These are phyloP conservation scores for Chytriomyces hyalinus DNA, from an alignment of 192 early-diverging fungal species.

Conservation along the genomic window DNA sequence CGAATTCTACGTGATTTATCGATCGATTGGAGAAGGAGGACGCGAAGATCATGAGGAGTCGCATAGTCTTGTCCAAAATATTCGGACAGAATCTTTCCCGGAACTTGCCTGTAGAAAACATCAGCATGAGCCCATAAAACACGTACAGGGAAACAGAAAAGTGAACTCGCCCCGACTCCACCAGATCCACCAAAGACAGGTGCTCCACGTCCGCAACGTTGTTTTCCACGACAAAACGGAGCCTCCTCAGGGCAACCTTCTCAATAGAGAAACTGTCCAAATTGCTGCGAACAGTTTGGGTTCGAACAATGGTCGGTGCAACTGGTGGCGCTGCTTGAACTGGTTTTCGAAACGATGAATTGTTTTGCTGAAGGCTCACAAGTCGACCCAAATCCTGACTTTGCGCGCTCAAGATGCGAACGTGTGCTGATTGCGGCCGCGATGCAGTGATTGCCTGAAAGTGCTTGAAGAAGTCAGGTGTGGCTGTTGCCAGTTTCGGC, in stretches of 20 bases:
- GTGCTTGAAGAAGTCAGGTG: not conserved
- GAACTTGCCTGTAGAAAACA: constrained; percentile 38
- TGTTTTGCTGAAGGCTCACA: not conserved
- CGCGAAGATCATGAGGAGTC: constrained; percentile 44
- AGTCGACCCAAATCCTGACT: not conserved
- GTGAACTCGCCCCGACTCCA: constrained; percentile 44
- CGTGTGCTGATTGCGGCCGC: not conserved
- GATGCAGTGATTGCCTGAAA: too few species aligned
- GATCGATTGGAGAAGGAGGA: constrained; percentile 53
- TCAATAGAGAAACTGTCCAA: constrained; percentile 49
- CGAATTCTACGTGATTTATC: constrained; percentile 37
- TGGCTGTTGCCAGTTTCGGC: not conserved
- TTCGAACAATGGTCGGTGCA: constrained; percentile 28
- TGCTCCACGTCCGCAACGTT: constrained; percentile 49
- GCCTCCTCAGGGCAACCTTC: constrained; percentile 50
- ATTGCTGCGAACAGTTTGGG: constrained; percentile 45
- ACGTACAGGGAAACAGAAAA: not conserved
- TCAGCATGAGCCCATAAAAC: not conserved
- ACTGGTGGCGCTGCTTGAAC: constrained; percentile 15
- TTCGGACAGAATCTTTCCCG: constrained; percentile 29
- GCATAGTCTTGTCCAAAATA: constrained; percentile 46
- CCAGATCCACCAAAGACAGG: constrained; percentile 48
- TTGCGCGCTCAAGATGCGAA: not conserved
- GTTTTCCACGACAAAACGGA: constrained; percentile 53
- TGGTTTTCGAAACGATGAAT: constrained; percentile 13